These are phyloP conservation scores for Eremomyces bilateralis DNA, from an alignment of 495 filamentous ascomycete species.

Conservation along the genomic window DNA sequence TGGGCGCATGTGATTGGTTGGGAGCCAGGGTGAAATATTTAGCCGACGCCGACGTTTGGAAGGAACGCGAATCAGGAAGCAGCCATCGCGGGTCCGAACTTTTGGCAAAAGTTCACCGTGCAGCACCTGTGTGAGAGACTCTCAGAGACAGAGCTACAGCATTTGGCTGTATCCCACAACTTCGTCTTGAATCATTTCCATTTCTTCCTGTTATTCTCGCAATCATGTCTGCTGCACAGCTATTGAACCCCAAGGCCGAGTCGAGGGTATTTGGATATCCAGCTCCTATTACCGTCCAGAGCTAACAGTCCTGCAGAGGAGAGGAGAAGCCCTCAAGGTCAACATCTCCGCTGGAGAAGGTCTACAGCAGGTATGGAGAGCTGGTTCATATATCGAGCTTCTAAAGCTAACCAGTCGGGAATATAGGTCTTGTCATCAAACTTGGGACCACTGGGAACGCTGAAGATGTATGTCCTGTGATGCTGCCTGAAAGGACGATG, in stretches of 20 bases:
- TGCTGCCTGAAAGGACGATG: not conserved
- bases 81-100: no score
- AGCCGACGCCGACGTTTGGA: no score
- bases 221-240: slow-evolving; percentile 71
- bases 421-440: slow-evolving; percentile 88
- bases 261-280: slow-evolving; percentile 44
- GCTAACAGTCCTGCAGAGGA: slow-evolving; percentile 40
- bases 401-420: not conserved
- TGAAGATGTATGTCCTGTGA: slow-evolving; percentile 59
- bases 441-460: slow-evolving; percentile 74
- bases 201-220: not conserved
- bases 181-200: not conserved
- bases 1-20: no score
- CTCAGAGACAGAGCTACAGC: no score
- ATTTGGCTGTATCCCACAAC: no score
- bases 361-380: slow-evolving; percentile 15
- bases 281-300: slow-evolving; percentile 11
- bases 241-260: slow-evolving; percentile 96
- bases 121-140: no score
- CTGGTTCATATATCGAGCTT: not conserved
- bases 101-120: no score
- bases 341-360: slow-evolving; percentile 92
- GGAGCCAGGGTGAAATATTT: no score
- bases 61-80: no score
- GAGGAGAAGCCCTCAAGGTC: slow-evolving; percentile 84